Evolutionary conservation across 2,329 filamentous ascomycete genomes (phyloP), one percentile per base, ranked within the genome.

Genomic region (Emergomyces pasteurianus): DNA sequence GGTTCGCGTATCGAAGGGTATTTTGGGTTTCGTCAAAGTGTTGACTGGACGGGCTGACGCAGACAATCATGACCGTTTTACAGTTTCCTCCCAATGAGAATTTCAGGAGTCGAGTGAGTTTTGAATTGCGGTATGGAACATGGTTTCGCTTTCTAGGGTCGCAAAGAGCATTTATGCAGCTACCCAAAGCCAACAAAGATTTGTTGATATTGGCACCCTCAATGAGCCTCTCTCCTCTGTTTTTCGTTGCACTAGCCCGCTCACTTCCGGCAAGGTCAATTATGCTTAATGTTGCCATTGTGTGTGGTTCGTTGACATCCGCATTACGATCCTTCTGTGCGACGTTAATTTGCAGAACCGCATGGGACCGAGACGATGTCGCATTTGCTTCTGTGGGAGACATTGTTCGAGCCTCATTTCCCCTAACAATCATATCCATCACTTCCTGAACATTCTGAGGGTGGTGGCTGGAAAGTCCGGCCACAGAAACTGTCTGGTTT

Each of bases 141-240:
- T 99, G 94, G 66, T 95, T 94, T 65, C 85, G 87, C 77, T 94
- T 95, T 58, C 90, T 85, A 4, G 89, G 85, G 71, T 99, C 94
- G 76, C 94, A 99, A 18, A 99, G 85, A 5, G 94, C 95, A 69
- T 99, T 99, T 80, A 99, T 99, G 77, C 94, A 99, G 75, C 92
- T 92, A 64, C 94, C 94, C 9, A 99, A 79, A 0, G 94, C 92
- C 18, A 99, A 84, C 2, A 99, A 81, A 1, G 94, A 99, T 72
- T 97, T 96, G 83, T 99, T 99, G 83, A 99, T 99, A 75, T 99
- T 99, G 68, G 94, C 94, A 65, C 94, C 94, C 75, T 99, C 94
- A 16, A 92, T 81, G 43, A 99, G 78, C 43, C 94, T 83, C 72
- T 96, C 92, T 60, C 94, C 94, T 60, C 94, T 82, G 74, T 99